A percentile compares a stretch with the other conserved stretches of the same genome.
These are phyloP conservation scores for Malus hybrid DNA, from an alignment of 331 rosid genomes.

Conservation along the genomic window DNA sequence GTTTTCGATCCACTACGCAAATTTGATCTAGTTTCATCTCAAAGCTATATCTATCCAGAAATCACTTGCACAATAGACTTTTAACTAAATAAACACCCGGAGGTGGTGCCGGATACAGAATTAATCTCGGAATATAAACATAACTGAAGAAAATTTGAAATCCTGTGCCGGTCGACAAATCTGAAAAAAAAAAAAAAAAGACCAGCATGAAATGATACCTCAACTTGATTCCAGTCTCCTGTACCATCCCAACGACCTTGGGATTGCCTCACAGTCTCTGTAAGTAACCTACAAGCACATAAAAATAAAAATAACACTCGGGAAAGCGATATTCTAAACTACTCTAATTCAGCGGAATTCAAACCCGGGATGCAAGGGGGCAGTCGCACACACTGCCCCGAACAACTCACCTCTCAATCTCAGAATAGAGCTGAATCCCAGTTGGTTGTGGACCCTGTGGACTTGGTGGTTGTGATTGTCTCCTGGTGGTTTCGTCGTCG, in stretches of 20 bases:
- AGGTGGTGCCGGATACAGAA: neutral
- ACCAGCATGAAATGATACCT: slow-evolving; percentile 38
- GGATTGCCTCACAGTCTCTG: slow-evolving; percentile 74
- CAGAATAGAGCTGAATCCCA: slow-evolving; percentile 62
- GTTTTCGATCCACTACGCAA: neutral
- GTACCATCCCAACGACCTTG: slow-evolving; percentile 69
- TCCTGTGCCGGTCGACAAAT: neutral
- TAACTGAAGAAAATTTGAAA: neutral
- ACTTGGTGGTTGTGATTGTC: slow-evolving; percentile 25
- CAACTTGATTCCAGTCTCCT: slow-evolving; percentile 77
- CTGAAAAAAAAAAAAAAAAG: no score
- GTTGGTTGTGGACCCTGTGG: slow-evolving; percentile 30
- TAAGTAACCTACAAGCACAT: slow-evolving; percentile 47
- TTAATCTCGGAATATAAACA: neutral
- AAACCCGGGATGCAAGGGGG: neutral
- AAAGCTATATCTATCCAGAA: neutral
- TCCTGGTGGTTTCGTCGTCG: slow-evolving; percentile 14
- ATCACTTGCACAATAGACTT: neutral
- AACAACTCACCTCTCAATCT: slow-evolving; percentile 58
- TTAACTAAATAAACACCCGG: neutral
- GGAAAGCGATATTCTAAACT: neutral
- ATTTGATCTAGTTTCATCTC: neutral
- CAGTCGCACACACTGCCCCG: neutral
- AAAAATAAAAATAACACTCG: neutral
- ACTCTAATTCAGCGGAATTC: neutral